A percentile compares a stretch with the other conserved stretches of the same genome.
Conservation (phyloP, 2,329 filamentous ascomycete genomes). For the Teratosphaeria zuluensis region DNA sequence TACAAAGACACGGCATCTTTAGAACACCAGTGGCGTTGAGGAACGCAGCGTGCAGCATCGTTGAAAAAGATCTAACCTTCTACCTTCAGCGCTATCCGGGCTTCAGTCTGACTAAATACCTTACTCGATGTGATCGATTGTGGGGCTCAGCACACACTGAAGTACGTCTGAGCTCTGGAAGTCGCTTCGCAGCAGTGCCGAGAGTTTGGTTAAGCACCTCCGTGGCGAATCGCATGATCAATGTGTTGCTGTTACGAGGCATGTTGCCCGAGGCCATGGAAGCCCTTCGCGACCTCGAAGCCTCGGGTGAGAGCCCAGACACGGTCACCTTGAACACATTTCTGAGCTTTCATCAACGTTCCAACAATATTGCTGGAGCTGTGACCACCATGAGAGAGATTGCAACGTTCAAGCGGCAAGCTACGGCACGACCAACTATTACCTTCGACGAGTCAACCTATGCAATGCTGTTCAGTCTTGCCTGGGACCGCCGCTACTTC, state of each 20-base stretch:
- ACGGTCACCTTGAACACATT: constrained; percentile 17
- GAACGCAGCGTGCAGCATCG: constrained; percentile 4
- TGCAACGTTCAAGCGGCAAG: background rate
- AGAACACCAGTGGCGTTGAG: constrained; percentile 5
- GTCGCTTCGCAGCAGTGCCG: background rate
- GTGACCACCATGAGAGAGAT: constrained; percentile 9
- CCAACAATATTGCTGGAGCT: constrained; percentile 10
- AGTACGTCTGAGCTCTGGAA: background rate
- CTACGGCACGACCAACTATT: constrained; percentile 1
- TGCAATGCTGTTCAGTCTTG: constrained; percentile 15
- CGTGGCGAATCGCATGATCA: constrained; percentile 15
- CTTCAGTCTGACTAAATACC: constrained; percentile 8
- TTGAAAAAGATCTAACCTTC: constrained; percentile 7
- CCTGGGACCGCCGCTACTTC: constrained; percentile 14
- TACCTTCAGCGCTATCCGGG: constrained; percentile 7
- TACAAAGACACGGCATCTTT: constrained; percentile 17
- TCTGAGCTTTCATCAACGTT: constrained; percentile 10
- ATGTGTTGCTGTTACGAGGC: constrained; percentile 13
- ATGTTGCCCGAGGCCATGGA: constrained; percentile 11
- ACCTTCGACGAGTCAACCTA: constrained; percentile 8
- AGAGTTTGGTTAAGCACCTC: constrained; percentile 15
- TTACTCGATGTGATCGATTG: constrained; percentile 10
- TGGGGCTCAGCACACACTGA: background rate
- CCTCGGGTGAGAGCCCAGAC: constrained; percentile 6
- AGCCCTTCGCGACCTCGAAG: constrained; percentile 10